Percentiles rank a stretch among this genome's conserved stretches.
These are phyloP conservation scores for Stellera chamaejasme DNA, from an alignment of 345 rosid genomes.

Conservation along the genomic window DNA sequence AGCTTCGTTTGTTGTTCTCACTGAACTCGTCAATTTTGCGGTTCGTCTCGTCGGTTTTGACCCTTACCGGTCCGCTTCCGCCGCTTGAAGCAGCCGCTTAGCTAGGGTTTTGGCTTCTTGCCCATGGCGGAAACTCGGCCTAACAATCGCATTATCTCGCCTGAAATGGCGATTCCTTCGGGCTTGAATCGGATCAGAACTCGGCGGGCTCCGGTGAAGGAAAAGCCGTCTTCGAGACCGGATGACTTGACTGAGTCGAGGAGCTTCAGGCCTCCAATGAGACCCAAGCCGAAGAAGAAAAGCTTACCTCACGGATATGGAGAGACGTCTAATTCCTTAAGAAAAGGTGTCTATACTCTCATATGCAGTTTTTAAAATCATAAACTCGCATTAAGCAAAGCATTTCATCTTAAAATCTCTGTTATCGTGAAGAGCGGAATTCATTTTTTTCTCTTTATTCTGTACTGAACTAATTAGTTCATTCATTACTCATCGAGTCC, in stretches of 20 bases:
- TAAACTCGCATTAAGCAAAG: no score
- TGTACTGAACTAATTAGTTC: no score
- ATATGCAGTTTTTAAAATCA: no score
- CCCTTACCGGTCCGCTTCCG: neutral
- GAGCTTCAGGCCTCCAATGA: constrained; percentile 34
- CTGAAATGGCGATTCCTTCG: constrained; percentile 52
- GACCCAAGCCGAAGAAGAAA: constrained; percentile 35
- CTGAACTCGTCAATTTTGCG: neutral
- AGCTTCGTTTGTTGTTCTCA: neutral
- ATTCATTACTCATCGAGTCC: no score
- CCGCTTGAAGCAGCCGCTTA: constrained; percentile 9
- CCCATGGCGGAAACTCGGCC: constrained; percentile 37
- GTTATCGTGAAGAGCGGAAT: no score
- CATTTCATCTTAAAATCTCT: no score
- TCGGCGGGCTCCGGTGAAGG: constrained; percentile 26
- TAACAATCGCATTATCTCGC: constrained; percentile 18
- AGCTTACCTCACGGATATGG: constrained; percentile 27
- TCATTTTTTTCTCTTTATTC: no score
- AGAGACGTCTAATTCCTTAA: constrained; percentile 18
- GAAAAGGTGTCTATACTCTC: constrained; percentile 25
- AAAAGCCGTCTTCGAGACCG: constrained; percentile 25
- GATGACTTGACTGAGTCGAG: constrained; percentile 29
- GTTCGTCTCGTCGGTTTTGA: neutral
- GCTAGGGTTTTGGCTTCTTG: constrained; percentile 16
- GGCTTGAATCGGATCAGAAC: constrained; percentile 81